These are phyloP conservation scores for Coniochaeta hoffmannii DNA, from an alignment of 2,329 filamentous ascomycete species.

Conservation along the genomic window DNA sequence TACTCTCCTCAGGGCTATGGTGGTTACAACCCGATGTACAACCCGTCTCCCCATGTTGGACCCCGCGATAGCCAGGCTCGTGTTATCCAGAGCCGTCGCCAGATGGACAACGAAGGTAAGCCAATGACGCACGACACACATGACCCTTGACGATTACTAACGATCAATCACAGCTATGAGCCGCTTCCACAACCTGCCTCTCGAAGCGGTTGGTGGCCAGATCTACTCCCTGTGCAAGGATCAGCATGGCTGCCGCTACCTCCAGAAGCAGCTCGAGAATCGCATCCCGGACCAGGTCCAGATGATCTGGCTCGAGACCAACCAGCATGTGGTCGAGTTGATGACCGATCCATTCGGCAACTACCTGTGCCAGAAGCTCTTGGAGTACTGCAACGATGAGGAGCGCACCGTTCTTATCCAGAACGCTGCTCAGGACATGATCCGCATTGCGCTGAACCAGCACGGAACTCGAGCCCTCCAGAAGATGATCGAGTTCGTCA, in stretches of 20 bases:
- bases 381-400: constrained; percentile 91
- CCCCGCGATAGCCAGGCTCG: constrained; percentile 70
- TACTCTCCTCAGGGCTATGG: constrained; percentile 53
- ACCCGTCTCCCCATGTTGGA: constrained; percentile 21
- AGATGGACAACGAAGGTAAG: constrained; percentile 65
- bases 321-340: constrained; percentile 87
- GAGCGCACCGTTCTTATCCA: constrained; percentile 90
- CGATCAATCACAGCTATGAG: constrained; percentile 48
- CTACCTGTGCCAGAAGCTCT: constrained; percentile 96
- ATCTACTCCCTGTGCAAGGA: constrained; percentile 94
- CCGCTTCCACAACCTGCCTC: constrained; percentile 73
- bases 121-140: background rate
- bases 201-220: constrained; percentile 74
- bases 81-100: constrained; percentile 67
- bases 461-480: constrained; percentile 94
- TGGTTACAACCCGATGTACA: constrained; percentile 45
- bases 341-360: constrained; percentile 99
- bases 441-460: constrained; percentile 91
- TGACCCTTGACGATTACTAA: constrained; percentile 19
- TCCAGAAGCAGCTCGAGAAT: constrained; percentile 96
- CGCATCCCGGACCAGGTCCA: constrained; percentile 75
- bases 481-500: constrained; percentile 99
- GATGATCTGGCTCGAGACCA: constrained; percentile 91
- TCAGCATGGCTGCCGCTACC: constrained; percentile 92
- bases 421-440: constrained; percentile 81